Percentiles rank a stretch among this genome's conserved stretches.
These are phyloP conservation scores for Suillus plorans DNA, from an alignment of 768 basidiomycete genomes.

Conservation along the genomic window DNA sequence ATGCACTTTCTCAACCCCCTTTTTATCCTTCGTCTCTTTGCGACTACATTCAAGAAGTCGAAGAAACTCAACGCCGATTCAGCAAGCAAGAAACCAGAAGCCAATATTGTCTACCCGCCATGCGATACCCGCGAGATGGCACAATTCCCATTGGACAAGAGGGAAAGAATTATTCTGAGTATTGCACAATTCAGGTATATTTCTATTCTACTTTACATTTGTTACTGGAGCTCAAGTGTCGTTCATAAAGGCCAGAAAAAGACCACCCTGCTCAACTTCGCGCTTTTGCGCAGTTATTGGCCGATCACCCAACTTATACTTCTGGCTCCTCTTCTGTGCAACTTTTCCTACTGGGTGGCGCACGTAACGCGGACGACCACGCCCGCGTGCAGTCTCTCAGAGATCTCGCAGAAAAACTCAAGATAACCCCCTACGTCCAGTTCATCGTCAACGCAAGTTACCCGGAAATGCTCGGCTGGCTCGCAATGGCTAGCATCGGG, in stretches of 20 bases:
- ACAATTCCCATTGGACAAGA: slow-evolving; percentile 48
- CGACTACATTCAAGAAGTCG: slow-evolving; percentile 4
- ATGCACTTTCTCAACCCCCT: slow-evolving; percentile 45
- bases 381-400: slow-evolving; percentile 63
- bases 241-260: slow-evolving; percentile 77
- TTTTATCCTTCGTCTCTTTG: slow-evolving; percentile 32
- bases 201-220: slow-evolving; percentile 13
- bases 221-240: background rate
- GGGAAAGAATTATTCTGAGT: slow-evolving; percentile 74
- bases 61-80: slow-evolving; percentile 58
- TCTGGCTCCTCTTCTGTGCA: slow-evolving; percentile 36
- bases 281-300: slow-evolving; percentile 63
- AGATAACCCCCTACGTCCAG: slow-evolving; percentile 52
- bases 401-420: slow-evolving; percentile 55
- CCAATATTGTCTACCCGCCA: slow-evolving; percentile 79
- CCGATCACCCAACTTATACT: slow-evolving; percentile 57
- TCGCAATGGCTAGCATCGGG: slow-evolving; percentile 78
- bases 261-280: slow-evolving; percentile 81
- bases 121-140: slow-evolving; percentile 82
- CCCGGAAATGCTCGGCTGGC: slow-evolving; percentile 62
- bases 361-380: slow-evolving; percentile 76
- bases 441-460: slow-evolving; percentile 87
- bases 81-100: slow-evolving; percentile 78
- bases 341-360: slow-evolving; percentile 82
- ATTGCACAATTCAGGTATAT: slow-evolving; percentile 88